A percentile compares a stretch with the other conserved stretches of the same genome.
phyloP scores from a whole-genome alignment of 495 filamentous ascomycete genomes.

The Staphylotrichum tortipilum region DNA sequence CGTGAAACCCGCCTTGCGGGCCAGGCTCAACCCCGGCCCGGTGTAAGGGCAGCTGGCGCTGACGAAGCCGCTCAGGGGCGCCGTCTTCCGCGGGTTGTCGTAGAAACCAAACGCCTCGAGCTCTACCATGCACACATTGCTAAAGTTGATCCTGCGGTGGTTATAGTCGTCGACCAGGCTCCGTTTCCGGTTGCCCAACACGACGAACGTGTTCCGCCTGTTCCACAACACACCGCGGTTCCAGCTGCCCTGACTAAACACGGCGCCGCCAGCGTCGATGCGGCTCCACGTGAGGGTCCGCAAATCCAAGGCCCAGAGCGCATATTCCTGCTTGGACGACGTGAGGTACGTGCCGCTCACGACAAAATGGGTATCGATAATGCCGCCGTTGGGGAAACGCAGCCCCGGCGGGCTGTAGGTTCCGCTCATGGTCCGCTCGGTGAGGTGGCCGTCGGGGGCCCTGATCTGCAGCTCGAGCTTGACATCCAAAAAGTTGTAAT shows the following conservation, averaged over 20 bases:
- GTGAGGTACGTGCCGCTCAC: constrained; percentile 96
- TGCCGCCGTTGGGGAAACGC: constrained; percentile 88
- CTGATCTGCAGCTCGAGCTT: constrained; percentile 91
- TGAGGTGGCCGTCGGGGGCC: constrained; percentile 70
- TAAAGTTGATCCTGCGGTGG: constrained; percentile 94
- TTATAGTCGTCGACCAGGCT: constrained; percentile 98
- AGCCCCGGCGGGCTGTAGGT: constrained; percentile 81
- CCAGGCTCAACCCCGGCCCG: constrained; percentile 43
- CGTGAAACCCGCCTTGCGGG: constrained; percentile 53
- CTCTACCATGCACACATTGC: constrained; percentile 91
- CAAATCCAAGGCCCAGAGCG: constrained; percentile 89
- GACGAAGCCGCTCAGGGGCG: constrained; percentile 67
- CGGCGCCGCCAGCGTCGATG: constrained; percentile 88
- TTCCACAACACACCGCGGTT: constrained; percentile 91
- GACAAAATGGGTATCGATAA: constrained; percentile 91
- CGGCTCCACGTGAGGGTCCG: constrained; percentile 83
- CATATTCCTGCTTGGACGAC: constrained; percentile 96
- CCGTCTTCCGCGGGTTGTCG: constrained; percentile 75
- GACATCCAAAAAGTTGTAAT: constrained; percentile 97
- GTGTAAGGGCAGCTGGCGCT: constrained; percentile 66
- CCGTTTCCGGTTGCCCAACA: constrained; percentile 84
- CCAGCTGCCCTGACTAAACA: constrained; percentile 95
- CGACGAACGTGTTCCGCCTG: constrained; percentile 85
- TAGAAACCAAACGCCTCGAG: constrained; percentile 94
- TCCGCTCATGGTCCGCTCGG: constrained; percentile 82